Conservation (phyloP, 2,329 filamentous ascomycete genomes). For the Colletotrichum falcatum region DNA sequence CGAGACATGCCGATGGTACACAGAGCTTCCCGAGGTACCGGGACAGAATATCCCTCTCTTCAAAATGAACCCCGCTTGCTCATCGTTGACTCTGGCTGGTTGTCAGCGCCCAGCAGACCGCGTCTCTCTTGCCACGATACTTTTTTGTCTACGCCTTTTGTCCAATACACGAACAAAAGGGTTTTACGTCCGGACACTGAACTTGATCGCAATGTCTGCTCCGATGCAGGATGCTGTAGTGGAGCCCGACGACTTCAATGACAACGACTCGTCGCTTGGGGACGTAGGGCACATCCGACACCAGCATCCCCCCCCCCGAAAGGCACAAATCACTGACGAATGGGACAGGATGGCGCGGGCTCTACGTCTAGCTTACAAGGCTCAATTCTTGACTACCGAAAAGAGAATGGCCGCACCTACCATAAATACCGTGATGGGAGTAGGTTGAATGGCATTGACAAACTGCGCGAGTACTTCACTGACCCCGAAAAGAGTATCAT, state of each 20-base stretch:
- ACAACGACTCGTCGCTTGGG: constrained; percentile 37
- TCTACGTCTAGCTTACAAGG: constrained; percentile 50
- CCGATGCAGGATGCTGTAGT: constrained; percentile 15
- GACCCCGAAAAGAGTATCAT: constrained; percentile 35
- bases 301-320: too few relatives aligned
- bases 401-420: constrained; percentile 41
- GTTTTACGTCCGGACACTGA: background rate
- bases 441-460: background rate
- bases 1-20: background rate
- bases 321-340: background rate
- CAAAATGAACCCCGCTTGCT: constrained; percentile 14
- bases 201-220: background rate
- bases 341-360: constrained; percentile 1
- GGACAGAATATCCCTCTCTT: background rate
- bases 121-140: background rate
- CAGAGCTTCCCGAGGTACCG: background rate
- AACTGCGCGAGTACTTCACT: background rate
- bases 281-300: constrained; percentile 3
- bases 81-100: background rate
- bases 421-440: constrained; percentile 43
- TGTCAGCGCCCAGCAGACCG: background rate
- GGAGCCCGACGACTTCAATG: constrained; percentile 35
- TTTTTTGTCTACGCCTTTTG: background rate
- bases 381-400: constrained; percentile 46
- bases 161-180: background rate